Base-by-base conservation (phyloP, 106 monocot genomes). In the Gastrodia elata region DNA sequence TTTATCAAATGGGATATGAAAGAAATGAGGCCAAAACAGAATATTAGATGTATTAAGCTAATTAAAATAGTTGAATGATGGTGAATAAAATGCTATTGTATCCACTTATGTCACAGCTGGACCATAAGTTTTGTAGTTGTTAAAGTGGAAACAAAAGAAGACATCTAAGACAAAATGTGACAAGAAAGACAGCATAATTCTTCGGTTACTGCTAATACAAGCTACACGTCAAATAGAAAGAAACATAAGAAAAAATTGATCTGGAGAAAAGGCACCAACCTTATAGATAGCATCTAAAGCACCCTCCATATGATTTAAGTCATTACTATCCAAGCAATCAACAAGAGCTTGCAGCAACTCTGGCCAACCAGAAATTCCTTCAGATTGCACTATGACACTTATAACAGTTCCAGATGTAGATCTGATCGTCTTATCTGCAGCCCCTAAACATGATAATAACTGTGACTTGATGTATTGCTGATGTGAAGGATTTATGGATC, bases 241-340 rank as follows among this genome's bases (percentile, higher is more conserved):
- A 8, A 27, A 33, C 61, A 61, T 32, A 61, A 25, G 26, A 32
- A 32, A 1, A 27, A 27, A 3, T 61, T 32, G 61, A 55, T 40
- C 42, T 64, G 30, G 37, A 38, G 20, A 39, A 34, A 71, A 69
- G 56, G 13, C 34, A 40, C 39, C 16, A 69, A 98, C 97, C 84
- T 98, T 98, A 64, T 76, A 98, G 56, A 98, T 83, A 78, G 97
- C 86, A 83, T 98, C 97, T 84, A 98, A 80, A 68, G 93, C 97
- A 80, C 97, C 93, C 79, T 93, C 97, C 92, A 93, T 98, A 56
- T 88, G 97, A 83, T 91, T 87, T 68, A 91, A 74, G 15, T 98
- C 88, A 75, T 98, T 98, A 79, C 97, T 88, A 49, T 88, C 97
- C 80, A 98, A 80, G 58, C 87, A 98, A 68, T 91, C 83, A 24